A percentile compares a stretch with the other conserved stretches of the same genome.
These are phyloP conservation scores for Backusella tuberculispora DNA, from an alignment of 192 early-diverging fungal species.

Conservation along the genomic window DNA sequence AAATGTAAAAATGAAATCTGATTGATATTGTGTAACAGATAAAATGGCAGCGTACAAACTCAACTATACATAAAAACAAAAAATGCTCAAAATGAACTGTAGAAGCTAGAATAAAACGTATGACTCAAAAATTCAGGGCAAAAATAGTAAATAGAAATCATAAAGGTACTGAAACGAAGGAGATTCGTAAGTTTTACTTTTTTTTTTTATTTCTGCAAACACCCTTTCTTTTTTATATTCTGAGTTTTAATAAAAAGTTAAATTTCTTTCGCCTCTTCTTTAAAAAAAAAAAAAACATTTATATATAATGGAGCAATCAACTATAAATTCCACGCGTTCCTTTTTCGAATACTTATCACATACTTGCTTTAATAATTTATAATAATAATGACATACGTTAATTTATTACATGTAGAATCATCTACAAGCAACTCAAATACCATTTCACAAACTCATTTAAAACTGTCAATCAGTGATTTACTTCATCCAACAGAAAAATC, in stretches of 20 bases:
- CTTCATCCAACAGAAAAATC: constrained; percentile 33
- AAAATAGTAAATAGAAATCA: neutral
- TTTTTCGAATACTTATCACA: constrained; percentile 6
- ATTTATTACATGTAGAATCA: neutral
- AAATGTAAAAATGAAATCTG: neutral
- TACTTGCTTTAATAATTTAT: too few relatives aligned
- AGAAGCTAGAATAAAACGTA: neutral
- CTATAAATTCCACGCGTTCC: constrained; percentile 10
- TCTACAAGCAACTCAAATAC: too few relatives aligned
- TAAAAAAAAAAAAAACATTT: neutral
- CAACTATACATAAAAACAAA: neutral
- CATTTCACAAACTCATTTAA: constrained; percentile 3
- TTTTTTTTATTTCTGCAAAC: constrained; percentile 7
- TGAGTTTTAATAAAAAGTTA: constrained; percentile 3
- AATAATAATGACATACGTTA: neutral
- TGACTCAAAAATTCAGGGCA: neutral
- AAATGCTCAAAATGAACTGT: neutral
- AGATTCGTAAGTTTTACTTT: constrained; percentile 2
- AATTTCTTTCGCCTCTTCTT: constrained; percentile 12
- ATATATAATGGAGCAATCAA: neutral
- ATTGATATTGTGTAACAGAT: neutral
- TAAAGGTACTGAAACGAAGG: constrained; percentile 12
- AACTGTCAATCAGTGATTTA: constrained; percentile 27
- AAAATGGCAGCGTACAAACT: neutral
- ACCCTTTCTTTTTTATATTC: neutral